Conservation (phyloP, 2,329 filamentous ascomycete species). For the Chaetomiaceae sp. region DNA sequence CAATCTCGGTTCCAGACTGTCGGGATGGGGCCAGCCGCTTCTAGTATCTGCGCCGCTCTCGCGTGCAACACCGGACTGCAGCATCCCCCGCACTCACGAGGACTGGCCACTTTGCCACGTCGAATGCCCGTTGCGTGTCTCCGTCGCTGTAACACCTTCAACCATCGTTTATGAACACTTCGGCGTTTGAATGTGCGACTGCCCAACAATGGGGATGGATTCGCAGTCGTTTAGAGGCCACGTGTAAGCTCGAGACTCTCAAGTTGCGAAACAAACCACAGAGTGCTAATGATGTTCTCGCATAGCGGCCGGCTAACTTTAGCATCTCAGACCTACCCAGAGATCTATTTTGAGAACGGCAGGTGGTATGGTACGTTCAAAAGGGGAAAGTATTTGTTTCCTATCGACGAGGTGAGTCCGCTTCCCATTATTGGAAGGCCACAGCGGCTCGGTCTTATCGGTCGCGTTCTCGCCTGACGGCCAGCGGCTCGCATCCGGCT, state of each 20-base stretch:
- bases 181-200: background rate
- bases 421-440: too few relatives aligned
- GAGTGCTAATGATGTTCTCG: constrained; percentile 3
- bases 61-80: background rate
- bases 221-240: constrained; percentile 10
- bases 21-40: background rate
- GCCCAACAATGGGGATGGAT: constrained; percentile 14
- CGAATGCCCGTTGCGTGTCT: too few relatives aligned
- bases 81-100: background rate
- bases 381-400: constrained; percentile 67
- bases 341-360: constrained; percentile 56
- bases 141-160: too few relatives aligned
- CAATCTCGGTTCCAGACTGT: background rate
- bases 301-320: background rate
- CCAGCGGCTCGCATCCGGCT: too few relatives aligned
- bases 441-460: too few relatives aligned
- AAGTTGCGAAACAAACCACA: background rate
- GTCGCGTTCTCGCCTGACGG: too few relatives aligned
- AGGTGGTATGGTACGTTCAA: constrained; percentile 65
- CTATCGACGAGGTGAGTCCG: constrained; percentile 71
- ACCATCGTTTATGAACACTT: too few relatives aligned
- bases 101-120: too few relatives aligned
- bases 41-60: background rate
- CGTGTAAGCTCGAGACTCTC: constrained; percentile 9
- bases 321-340: constrained; percentile 11